Conservation (phyloP, 2,329 filamentous ascomycete genomes). For the Talaromyces pinophilus region DNA sequence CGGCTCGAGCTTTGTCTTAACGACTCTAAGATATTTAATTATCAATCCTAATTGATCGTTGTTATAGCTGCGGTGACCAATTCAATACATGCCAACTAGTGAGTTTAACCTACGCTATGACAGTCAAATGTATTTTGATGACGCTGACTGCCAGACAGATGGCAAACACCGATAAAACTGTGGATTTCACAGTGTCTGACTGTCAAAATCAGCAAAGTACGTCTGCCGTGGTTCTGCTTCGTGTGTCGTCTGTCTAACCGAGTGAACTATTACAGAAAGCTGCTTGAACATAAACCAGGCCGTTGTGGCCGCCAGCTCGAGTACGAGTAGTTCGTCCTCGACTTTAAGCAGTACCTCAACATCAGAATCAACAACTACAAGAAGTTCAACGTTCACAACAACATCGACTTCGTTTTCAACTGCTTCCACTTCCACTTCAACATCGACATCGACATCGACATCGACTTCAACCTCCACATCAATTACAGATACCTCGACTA, state of each 20-base stretch:
- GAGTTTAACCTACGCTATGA: background rate
- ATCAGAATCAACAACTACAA: constrained; percentile 2
- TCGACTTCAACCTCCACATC: background rate
- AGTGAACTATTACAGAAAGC: background rate
- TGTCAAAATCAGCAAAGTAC: constrained; percentile 18
- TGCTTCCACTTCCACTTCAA: background rate
- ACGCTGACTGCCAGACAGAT: constrained; percentile 1
- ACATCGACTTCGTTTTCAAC: constrained; percentile 4
- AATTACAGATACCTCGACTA: background rate
- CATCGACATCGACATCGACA: background rate
- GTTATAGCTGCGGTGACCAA: constrained; percentile 28
- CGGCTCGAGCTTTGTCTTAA: background rate
- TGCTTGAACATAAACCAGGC: background rate
- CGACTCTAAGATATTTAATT: background rate
- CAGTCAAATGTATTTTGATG: no score
- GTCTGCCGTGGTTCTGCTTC: background rate
- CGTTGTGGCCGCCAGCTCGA: background rate
- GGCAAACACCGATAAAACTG: constrained; percentile 8
- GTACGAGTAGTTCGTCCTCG: background rate
- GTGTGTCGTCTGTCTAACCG: background rate
- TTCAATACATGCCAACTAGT: constrained; percentile 30
- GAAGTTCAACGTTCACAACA: background rate
- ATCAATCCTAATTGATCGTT: background rate
- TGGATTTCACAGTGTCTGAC: constrained; percentile 13
- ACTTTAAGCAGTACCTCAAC: constrained; percentile 4